Evolutionary conservation across 2,329 filamentous ascomycete species (phyloP).

Genomic region (Pseudogymnoascus sp.): DNA sequence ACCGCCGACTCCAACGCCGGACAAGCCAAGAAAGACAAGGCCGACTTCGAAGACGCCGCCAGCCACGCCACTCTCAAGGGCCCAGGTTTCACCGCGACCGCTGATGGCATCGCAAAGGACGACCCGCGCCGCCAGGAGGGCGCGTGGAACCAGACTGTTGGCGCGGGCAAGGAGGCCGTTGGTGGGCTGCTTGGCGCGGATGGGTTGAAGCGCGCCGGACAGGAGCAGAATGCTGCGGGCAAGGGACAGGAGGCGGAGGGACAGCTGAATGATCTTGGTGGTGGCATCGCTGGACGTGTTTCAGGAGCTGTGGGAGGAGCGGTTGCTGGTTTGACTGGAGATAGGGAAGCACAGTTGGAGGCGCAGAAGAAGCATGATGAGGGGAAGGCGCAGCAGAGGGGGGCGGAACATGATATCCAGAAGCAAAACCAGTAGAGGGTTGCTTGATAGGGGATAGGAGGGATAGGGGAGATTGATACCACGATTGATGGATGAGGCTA

Average conservation of each 20-base stretch:
- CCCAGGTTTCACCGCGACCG: constrained; percentile 63
- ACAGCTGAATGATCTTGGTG: constrained; percentile 66
- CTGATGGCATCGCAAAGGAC: constrained; percentile 64
- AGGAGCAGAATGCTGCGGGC: constrained; percentile 71
- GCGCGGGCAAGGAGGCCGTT: constrained; percentile 72
- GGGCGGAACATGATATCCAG: constrained; percentile 72
- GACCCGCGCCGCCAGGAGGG: constrained; percentile 65
- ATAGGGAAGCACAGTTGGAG: constrained; percentile 55
- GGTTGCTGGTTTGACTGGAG: constrained; percentile 65
- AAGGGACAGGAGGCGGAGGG: constrained; percentile 77
- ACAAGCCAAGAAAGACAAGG: constrained; percentile 53
- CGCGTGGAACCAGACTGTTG: constrained; percentile 83
- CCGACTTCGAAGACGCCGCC: constrained; percentile 59
- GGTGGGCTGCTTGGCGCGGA: constrained; percentile 71
- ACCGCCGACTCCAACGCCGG: constrained; percentile 42
- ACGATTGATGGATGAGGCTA: background rate
- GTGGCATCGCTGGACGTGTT: constrained; percentile 60
- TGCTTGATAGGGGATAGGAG: constrained; percentile 30
- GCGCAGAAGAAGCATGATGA: constrained; percentile 64
- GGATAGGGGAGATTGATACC: constrained; percentile 33
- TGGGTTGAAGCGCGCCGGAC: constrained; percentile 65
- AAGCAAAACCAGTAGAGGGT: constrained; percentile 39
- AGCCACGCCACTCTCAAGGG: constrained; percentile 69
- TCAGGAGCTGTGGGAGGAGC: constrained; percentile 65
- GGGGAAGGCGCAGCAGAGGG: constrained; percentile 78